phyloP scores from a whole-genome alignment of 164 flowering plant genomes.

The Vitis rotundifolia region DNA sequence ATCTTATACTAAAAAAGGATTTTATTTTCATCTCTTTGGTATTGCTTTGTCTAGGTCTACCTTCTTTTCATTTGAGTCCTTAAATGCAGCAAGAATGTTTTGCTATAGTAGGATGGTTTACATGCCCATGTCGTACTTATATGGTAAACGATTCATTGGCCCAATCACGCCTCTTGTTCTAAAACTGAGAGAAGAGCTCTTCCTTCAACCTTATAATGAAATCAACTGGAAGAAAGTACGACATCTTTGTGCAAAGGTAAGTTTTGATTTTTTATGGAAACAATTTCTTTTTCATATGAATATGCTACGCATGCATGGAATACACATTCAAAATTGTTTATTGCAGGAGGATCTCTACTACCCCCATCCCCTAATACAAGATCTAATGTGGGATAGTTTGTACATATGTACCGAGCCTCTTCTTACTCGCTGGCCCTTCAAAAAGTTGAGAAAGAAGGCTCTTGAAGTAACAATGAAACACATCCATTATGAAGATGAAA shows the following conservation, averaged over 20 bases:
- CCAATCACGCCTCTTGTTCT: constrained; percentile 46
- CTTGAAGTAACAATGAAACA: constrained; percentile 35
- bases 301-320: not conserved
- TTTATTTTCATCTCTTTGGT: too few relatives aligned
- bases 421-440: constrained; percentile 41
- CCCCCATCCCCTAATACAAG: constrained; percentile 40
- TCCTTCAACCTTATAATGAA: constrained; percentile 35
- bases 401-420: constrained; percentile 34
- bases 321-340: not conserved
- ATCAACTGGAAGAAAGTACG: constrained; percentile 43
- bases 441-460: constrained; percentile 41
- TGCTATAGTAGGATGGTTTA: constrained; percentile 45
- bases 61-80: not conserved
- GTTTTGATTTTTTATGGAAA: not conserved
- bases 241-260: constrained; percentile 41
- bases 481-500: constrained; percentile 50
- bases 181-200: constrained; percentile 43
- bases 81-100: constrained; percentile 48
- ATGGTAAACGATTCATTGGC: constrained; percentile 49
- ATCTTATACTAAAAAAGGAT: too few relatives aligned
- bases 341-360: constrained; percentile 42
- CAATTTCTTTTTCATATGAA: too few relatives aligned
- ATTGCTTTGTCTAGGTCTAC: too few relatives aligned
- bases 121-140: constrained; percentile 48
- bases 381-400: constrained; percentile 44